Evolutionary conservation across 495 filamentous ascomycete genomes (phyloP), one percentile per base, ranked within the genome.

Genomic region (Penicillium diatomitis): DNA sequence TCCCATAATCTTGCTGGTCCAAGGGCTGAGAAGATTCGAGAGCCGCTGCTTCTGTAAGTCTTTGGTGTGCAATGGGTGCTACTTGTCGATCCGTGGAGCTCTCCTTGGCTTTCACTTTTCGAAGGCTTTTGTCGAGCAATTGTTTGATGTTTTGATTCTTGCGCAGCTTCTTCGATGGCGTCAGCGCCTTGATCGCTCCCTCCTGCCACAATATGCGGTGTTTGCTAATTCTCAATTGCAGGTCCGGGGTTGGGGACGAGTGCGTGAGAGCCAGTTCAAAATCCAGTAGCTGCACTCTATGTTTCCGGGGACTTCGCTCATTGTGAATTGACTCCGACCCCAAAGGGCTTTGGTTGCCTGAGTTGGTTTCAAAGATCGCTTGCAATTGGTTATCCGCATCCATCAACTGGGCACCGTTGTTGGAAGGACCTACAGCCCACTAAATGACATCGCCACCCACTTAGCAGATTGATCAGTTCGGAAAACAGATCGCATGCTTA

Each of bases 351-450:
- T 52, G n/a, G 46, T 60, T 42, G 8, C 59, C 29, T 10, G 57
- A 59, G 27, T 61, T 53, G 33, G 36, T 44, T 28, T 63, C 48
- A 38, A 77, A 51, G 11, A 57, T 63, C 7, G 65, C 69, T 27
- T 70, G 60, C 7, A 77, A 65, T 35, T 67, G 64, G 29, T 65
- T 65, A 3, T 57, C 41, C 6, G 62, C 55, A 48, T 77, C 74
- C 27, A 66, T 71, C 43, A 77, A 48, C 6, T 51, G 62, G 10
- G 59, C 55, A 27, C 49, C 11, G 41, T 51, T 35, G 10, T 34
- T 30, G 28, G 47, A 30, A 20, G 63, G 34, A 30, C 48, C 46
- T 35, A 55, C 37, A n/a, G 34, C 50, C 63, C 57, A 66, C 68
- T 64, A 51, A 36, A 20, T 20, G 20, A 20, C 20, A 20, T 20